Conservation (phyloP, 192 early-diverging fungal species). For the Coemansia sp. region DNA sequence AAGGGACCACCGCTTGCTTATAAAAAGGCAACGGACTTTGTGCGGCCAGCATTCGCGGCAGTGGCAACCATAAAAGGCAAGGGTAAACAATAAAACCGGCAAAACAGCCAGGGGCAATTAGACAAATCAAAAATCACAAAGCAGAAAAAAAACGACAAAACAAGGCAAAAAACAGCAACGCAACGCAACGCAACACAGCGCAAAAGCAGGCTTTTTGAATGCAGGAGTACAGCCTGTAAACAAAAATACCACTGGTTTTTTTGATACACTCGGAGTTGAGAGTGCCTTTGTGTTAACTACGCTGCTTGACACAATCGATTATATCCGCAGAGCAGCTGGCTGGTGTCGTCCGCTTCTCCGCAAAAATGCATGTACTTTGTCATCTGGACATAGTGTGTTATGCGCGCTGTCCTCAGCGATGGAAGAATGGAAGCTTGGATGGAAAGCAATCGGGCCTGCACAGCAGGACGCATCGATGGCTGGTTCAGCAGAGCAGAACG, state of each 20-base stretch:
- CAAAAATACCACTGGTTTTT: too few relatives aligned
- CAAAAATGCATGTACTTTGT: neutral
- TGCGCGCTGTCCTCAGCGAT: neutral
- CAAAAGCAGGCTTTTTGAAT: too few relatives aligned
- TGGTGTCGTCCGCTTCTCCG: neutral
- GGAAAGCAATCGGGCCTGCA: neutral
- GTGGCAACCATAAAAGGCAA: neutral
- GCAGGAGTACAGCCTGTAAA: too few relatives aligned
- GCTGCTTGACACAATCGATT: too few relatives aligned
- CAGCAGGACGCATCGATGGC: neutral
- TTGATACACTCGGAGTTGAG: too few relatives aligned
- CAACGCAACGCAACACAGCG: neutral
- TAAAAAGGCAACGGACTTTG: neutral
- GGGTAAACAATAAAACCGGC: conserved; percentile 1
- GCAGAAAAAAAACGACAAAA: too few relatives aligned
- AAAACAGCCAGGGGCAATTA: neutral
- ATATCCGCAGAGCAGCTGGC: neutral
- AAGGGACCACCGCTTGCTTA: too few relatives aligned
- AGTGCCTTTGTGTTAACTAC: too few relatives aligned
- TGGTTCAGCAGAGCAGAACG: neutral
- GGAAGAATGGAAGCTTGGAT: conserved; percentile 4
- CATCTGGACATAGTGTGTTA: neutral
- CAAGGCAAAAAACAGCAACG: neutral
- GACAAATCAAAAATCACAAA: neutral
- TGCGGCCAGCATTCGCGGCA: neutral